These are phyloP conservation scores for Aspergillus tubingensis DNA, from an alignment of 2,329 filamentous ascomycete genomes.

Conservation along the genomic window DNA sequence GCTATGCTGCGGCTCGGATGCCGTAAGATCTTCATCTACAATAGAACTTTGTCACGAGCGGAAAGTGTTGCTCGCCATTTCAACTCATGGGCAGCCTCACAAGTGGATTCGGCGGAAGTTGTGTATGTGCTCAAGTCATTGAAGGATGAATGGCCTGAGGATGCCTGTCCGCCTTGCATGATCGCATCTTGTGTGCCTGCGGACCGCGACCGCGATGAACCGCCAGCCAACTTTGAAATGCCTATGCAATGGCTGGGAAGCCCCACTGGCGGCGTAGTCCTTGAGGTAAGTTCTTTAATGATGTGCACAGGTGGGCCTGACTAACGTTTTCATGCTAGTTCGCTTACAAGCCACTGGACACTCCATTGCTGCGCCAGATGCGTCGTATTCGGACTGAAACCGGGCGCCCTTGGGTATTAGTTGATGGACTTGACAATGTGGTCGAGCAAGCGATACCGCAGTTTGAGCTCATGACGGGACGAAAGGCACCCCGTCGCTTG, in stretches of 20 bases:
- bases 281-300: constrained; percentile 56
- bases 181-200: constrained; percentile 76
- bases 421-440: constrained; percentile 74
- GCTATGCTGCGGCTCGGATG: constrained; percentile 77
- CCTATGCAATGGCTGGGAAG: constrained; percentile 71
- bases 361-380: constrained; percentile 70
- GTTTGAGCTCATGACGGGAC: constrained; percentile 77
- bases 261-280: constrained; percentile 71
- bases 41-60: constrained; percentile 68
- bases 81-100: constrained; percentile 52
- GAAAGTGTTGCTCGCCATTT: constrained; percentile 70
- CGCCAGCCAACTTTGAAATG: constrained; percentile 69
- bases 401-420: constrained; percentile 63
- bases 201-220: constrained; percentile 63
- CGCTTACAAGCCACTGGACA: constrained; percentile 72
- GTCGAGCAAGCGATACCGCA: constrained; percentile 80
- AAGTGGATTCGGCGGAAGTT: constrained; percentile 38
- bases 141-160: constrained; percentile 65
- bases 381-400: constrained; percentile 60
- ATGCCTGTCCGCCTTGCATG: constrained; percentile 67
- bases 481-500: constrained; percentile 67
- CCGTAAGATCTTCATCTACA: constrained; percentile 72
- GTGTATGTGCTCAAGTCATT: constrained; percentile 59
- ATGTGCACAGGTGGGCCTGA: constrained; percentile 9
- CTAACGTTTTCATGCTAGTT: constrained; percentile 24